Evolutionary conservation across 768 basidiomycete genomes (phyloP).

Genomic region (Lentinula aciculospora): DNA sequence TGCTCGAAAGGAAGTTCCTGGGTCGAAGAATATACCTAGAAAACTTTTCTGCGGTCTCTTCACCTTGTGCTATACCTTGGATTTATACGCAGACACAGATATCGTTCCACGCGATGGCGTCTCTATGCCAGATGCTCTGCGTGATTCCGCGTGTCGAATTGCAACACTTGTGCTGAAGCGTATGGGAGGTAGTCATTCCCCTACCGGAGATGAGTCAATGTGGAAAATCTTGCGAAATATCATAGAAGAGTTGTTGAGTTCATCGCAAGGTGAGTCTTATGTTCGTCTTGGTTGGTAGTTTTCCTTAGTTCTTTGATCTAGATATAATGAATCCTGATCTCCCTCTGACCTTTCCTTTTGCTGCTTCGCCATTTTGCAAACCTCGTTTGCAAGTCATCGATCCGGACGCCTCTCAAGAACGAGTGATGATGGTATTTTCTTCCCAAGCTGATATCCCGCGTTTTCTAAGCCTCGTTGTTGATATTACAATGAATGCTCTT

Average conservation of each 20-base stretch:
- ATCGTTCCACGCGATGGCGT: slow-evolving; percentile 30
- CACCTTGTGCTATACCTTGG: slow-evolving; percentile 45
- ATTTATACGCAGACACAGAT: slow-evolving; percentile 52
- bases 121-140: slow-evolving; percentile 43
- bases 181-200: slow-evolving; percentile 32
- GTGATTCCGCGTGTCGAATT: slow-evolving; percentile 37
- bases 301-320: background rate
- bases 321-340: background rate
- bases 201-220: slow-evolving; percentile 24
- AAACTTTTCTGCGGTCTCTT: slow-evolving; percentile 1
- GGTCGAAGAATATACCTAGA: background rate
- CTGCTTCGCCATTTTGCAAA: background rate
- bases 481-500: slow-evolving; percentile 36
- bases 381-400: slow-evolving; percentile 1
- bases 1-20: background rate
- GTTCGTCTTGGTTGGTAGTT: background rate
- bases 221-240: slow-evolving; percentile 38
- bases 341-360: slow-evolving; percentile 2
- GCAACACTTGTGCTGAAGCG: slow-evolving; percentile 40
- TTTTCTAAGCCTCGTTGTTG: slow-evolving; percentile 41
- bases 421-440: slow-evolving; percentile 26
- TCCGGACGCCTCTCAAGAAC: slow-evolving; percentile 11
- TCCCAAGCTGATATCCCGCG: slow-evolving; percentile 34
- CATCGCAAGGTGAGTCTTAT: slow-evolving; percentile 33
- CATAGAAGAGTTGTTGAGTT: slow-evolving; percentile 34